These are phyloP conservation scores for Blastobotrys aristatus DNA, from an alignment of 1,139 yeast species.

Conservation along the genomic window DNA sequence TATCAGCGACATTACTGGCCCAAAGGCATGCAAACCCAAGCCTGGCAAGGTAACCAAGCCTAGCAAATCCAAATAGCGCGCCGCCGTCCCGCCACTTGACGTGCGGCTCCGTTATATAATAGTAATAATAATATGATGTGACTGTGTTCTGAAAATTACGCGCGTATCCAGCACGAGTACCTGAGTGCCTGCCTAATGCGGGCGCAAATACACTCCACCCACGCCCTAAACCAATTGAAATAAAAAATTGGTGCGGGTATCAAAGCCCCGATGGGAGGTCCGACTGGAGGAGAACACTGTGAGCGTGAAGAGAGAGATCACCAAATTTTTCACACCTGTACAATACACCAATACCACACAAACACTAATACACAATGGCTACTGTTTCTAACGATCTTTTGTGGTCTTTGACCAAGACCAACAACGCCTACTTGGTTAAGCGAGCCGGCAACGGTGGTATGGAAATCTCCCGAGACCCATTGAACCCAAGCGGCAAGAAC, in stretches of 20 bases:
- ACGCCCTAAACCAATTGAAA: not conserved
- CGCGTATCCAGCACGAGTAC: no score
- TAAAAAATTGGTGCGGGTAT: not conserved
- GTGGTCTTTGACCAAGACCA: conserved; percentile 47
- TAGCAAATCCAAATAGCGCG: no score
- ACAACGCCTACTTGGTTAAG: conserved; percentile 45
- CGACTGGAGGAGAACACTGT: no score
- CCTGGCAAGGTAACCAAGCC: no score
- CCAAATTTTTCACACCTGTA: not conserved
- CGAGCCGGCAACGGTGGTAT: conserved; percentile 39
- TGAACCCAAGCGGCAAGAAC: conserved; percentile 45
- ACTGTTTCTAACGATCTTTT: conserved; percentile 38
- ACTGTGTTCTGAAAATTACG: not conserved
- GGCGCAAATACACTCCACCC: not conserved
- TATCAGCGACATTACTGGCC: not conserved
- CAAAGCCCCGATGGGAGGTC: not conserved
- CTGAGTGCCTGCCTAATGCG: not conserved
- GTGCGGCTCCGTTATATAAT: no score
- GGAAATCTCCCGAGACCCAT: conserved; percentile 45
- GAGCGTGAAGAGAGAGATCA: not conserved
- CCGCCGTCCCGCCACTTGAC: no score
- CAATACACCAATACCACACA: conserved; percentile 4
- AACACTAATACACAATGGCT: conserved; percentile 2
- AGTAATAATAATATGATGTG: not conserved
- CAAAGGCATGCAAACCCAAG: no score